Evolutionary conservation across 2,329 filamentous ascomycete genomes (phyloP), one percentile per base, ranked within the genome.

Genomic region (Phialemonium atrogriseum): DNA sequence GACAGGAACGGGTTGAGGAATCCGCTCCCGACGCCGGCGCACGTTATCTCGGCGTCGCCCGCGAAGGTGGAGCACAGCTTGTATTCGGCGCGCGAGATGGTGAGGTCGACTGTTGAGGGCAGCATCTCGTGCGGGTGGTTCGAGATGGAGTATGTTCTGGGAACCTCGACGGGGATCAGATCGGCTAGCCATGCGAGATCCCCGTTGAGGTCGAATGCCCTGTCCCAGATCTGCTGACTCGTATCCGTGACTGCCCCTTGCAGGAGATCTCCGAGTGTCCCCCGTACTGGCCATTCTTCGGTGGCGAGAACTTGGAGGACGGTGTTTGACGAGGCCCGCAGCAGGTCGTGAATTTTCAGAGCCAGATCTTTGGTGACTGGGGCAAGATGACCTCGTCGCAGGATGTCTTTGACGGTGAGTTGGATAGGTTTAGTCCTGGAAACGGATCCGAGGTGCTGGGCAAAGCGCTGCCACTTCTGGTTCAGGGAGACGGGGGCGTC

Each of bases 71-170:
- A 50, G 27, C 58, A 65, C 0, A 71, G 48, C 12, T 66, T 58
- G 43, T 68, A 70, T 28, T 70, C 66, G 1, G 67, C 62, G 2
- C 68, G 58, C 2, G 67, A 70, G 18, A 72, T 55, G 0, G 64
- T 68, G 10, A 73, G 49, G 34, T 72, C 67, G 5, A 73, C 58
- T 0, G 62, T 68, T 34, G 51, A 61, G 0, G 68, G 68, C 0
- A 73, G 58, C 5, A 73, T 49, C 28, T 70, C 67, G 4, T 68
- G 57, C 0, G 62, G 59, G 39, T 59, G 61, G 43, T 58, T 69
- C 0, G 68, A 68, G 24, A 73, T 71, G 22, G 62, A 69, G 37
- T 72, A 72, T 0, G 67, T 71, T 8, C 68, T 58, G 1, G 67
- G 68, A 0, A 71, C 59, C 41, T 72, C 67, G 3, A 70, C n/a